Conservation (phyloP, 768 basidiomycete genomes). For the Boletus eberwhitei region DNA sequence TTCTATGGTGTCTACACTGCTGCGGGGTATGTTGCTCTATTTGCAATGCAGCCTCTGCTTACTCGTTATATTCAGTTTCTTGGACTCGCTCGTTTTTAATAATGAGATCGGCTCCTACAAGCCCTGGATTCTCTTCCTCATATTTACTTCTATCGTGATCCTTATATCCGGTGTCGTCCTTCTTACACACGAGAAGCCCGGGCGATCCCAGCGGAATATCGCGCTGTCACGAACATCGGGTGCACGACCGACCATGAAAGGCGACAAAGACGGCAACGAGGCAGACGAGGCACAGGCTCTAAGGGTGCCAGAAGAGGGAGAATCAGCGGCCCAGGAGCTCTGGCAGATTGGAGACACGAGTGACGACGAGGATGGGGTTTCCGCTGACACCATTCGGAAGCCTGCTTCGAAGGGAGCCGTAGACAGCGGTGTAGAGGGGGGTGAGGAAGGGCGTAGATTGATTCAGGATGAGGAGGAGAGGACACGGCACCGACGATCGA, state of each 20-base stretch:
- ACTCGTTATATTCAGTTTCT: constrained; percentile 38
- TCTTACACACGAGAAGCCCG: constrained; percentile 88
- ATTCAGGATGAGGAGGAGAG: constrained; percentile 38
- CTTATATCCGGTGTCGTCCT: constrained; percentile 92
- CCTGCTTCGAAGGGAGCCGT: constrained; percentile 15
- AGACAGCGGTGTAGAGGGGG: constrained; percentile 21
- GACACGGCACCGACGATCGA: constrained; percentile 32
- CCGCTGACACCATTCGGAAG: constrained; percentile 37
- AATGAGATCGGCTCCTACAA: constrained; percentile 82
- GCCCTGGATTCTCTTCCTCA: constrained; percentile 84
- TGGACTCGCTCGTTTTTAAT: constrained; percentile 75
- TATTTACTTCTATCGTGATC: constrained; percentile 81
- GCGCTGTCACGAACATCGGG: constrained; percentile 24
- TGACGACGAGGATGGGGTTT: constrained; percentile 56
- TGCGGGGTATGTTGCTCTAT: constrained; percentile 53
- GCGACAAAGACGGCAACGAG: constrained; percentile 18
- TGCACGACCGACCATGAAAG: constrained; percentile 25
- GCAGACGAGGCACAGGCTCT: constrained; percentile 41
- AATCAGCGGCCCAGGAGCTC: constrained; percentile 35
- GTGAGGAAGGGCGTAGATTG: constrained; percentile 42
- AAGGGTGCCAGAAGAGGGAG: constrained; percentile 35
- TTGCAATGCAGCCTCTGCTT: not conserved
- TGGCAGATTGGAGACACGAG: constrained; percentile 77
- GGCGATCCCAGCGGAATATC: constrained; percentile 36
- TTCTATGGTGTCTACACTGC: constrained; percentile 94